A percentile compares a stretch with the other conserved stretches of the same genome.
Evolutionary conservation across 768 basidiomycete genomes (phyloP).

Genomic region (Sarcomyxa edulis): DNA sequence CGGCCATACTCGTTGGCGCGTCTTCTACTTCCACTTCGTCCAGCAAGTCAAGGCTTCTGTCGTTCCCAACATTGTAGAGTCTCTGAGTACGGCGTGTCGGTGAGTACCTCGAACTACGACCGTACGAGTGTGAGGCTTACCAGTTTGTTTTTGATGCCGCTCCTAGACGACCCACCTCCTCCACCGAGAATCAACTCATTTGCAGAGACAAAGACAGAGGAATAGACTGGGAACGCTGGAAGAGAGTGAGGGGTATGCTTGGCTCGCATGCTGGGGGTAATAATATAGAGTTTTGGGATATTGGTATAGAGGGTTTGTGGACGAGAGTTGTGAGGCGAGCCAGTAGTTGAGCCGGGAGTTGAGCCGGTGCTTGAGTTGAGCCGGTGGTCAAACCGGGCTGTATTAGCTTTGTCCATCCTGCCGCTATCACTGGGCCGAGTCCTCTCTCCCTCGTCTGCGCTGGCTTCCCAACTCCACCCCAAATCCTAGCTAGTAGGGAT

Average conservation of each 20-base stretch:
- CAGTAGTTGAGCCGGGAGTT: no score
- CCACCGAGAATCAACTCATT: conserved; percentile 78
- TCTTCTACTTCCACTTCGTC: conserved; percentile 85
- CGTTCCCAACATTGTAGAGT: conserved; percentile 56
- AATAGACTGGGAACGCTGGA: conserved; percentile 84
- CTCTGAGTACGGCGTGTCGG: conserved; percentile 44
- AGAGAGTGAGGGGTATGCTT: conserved; percentile 76
- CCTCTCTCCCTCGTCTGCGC: no score
- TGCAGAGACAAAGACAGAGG: conserved; percentile 73
- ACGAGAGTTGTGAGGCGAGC: no score
- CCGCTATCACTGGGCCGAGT: no score
- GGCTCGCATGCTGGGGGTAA: conserved; percentile 58
- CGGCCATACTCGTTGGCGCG: conserved; percentile 94
- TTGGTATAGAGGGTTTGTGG: no score
- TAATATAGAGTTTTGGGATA: no score
- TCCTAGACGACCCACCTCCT: conserved; percentile 81
- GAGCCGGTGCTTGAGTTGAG: no score
- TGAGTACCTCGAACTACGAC: no score
- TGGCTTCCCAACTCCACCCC: no score
- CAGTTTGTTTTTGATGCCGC: conserved; percentile 92
- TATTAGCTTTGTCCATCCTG: no score
- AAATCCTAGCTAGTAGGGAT: no score
- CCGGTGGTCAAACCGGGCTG: no score
- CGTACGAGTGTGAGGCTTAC: conserved; percentile 44
- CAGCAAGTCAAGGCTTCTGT: conserved; percentile 48